These are phyloP conservation scores for Yueomyces sp. DNA, from an alignment of 1,139 yeast genomes.

Conservation along the genomic window DNA sequence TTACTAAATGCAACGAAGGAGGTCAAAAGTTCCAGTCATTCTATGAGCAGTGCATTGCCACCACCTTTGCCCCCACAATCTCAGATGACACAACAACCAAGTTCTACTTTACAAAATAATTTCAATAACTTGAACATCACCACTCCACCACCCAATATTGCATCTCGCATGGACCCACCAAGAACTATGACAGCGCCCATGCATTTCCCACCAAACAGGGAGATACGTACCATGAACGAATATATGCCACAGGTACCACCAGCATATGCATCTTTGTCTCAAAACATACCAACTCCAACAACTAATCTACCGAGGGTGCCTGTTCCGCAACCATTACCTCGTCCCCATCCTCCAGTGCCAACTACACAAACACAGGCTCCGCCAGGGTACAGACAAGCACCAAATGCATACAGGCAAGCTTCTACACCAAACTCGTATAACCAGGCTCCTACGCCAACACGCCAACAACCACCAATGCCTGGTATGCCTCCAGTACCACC, in stretches of 20 bases:
- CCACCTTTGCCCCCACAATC: conserved; percentile 7
- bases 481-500: conserved; percentile 17
- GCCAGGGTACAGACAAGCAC: not conserved
- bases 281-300: not conserved
- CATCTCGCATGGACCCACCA: not conserved
- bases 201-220: not conserved
- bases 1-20: conserved; percentile 27
- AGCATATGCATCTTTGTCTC: not conserved
- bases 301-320: not conserved
- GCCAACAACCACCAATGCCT: not conserved
- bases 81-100: too few relatives aligned
- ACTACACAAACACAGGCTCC: not conserved
- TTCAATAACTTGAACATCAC: conserved; percentile 7
- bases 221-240: not conserved
- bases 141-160: not conserved
- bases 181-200: not conserved
- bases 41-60: conserved; percentile 1
- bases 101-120: conserved; percentile 4
- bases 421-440: not conserved
- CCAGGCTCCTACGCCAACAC: not conserved
- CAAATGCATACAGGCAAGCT: not conserved
- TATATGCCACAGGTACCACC: not conserved
- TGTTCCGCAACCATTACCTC: not conserved
- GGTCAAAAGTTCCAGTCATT: conserved; percentile 3
- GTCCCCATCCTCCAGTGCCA: not conserved